Evolutionary conservation across 805 yeast genomes (phyloP).

Genomic region (Phaffomyces antillensis): DNA sequence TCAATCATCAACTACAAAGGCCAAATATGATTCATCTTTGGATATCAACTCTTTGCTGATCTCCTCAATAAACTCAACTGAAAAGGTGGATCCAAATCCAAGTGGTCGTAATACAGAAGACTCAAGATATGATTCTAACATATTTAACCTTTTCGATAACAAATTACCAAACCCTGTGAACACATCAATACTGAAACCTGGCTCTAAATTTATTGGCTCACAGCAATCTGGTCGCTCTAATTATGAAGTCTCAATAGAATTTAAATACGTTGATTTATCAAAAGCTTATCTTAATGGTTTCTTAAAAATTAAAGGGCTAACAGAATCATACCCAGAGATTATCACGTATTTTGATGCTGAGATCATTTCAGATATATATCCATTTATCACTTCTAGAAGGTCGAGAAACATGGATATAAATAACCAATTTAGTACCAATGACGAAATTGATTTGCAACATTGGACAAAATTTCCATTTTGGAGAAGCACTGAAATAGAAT

Average conservation of each 20-base stretch:
- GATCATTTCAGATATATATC: constrained; percentile 45
- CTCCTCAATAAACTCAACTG: too few relatives aligned
- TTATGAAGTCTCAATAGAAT: constrained; percentile 61
- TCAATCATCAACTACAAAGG: too few relatives aligned
- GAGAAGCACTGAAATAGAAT: constrained; percentile 21
- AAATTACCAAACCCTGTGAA: constrained; percentile 11
- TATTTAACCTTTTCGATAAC: constrained; percentile 5
- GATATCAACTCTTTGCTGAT: neutral
- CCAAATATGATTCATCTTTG: neutral
- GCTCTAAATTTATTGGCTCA: constrained; percentile 55
- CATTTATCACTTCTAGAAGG: constrained; percentile 31
- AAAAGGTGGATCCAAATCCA: neutral
- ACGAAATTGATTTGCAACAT: constrained; percentile 56
- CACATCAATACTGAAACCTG: constrained; percentile 49
- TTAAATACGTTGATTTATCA: constrained; percentile 59
- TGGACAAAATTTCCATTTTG: constrained; percentile 55
- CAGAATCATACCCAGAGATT: constrained; percentile 60
- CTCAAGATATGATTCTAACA: neutral
- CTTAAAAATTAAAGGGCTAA: constrained; percentile 60
- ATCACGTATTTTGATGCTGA: constrained; percentile 72
- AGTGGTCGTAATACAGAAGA: neutral
- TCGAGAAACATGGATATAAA: neutral
- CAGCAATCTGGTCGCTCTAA: constrained; percentile 63
- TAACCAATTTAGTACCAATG: constrained; percentile 47
- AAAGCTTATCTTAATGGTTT: constrained; percentile 50